Conservation (phyloP, 129 eudicot genomes). For the Dittrichia graveolens region DNA sequence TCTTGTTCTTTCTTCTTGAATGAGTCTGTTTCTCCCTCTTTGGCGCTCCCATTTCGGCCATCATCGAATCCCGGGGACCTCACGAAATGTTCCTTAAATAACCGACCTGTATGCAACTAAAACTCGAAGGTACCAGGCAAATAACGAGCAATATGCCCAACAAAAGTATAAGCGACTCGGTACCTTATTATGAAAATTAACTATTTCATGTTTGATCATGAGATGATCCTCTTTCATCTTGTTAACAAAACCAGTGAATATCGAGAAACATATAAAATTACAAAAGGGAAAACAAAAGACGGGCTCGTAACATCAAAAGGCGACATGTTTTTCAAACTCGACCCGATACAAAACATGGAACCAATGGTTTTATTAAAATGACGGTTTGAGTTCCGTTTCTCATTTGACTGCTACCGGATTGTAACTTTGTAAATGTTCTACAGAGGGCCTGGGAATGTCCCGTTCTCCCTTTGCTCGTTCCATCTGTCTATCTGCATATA, state of each 20-base stretch:
- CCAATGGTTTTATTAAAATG: slow-evolving; percentile 18
- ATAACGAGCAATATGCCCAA: background rate
- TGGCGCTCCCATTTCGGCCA: too few species aligned
- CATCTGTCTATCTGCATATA: slow-evolving; percentile 73
- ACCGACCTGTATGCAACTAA: too few species aligned
- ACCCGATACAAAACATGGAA: slow-evolving; percentile 26
- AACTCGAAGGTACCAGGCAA: too few species aligned
- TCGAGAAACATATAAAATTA: background rate
- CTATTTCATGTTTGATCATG: slow-evolving; percentile 11
- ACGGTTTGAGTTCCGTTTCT: slow-evolving; percentile 17
- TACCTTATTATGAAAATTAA: slow-evolving; percentile 11
- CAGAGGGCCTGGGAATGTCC: slow-evolving; percentile 89
- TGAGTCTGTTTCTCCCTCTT: too few species aligned
- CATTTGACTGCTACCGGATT: background rate
- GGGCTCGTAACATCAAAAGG: slow-evolving; percentile 4
- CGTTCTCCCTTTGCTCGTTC: slow-evolving; percentile 93
- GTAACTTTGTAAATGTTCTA: slow-evolving; percentile 29
- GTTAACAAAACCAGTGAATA: slow-evolving; percentile 19
- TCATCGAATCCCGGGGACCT: too few species aligned
- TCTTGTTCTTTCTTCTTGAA: too few species aligned
- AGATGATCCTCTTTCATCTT: slow-evolving; percentile 22
- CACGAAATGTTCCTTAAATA: too few species aligned
- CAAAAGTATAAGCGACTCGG: background rate
- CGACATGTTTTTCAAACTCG: slow-evolving; percentile 22
- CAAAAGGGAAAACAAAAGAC: background rate